Evolutionary conservation across 2,329 filamentous ascomycete species (phyloP).

Genomic region (Aspergillus alliaceus): DNA sequence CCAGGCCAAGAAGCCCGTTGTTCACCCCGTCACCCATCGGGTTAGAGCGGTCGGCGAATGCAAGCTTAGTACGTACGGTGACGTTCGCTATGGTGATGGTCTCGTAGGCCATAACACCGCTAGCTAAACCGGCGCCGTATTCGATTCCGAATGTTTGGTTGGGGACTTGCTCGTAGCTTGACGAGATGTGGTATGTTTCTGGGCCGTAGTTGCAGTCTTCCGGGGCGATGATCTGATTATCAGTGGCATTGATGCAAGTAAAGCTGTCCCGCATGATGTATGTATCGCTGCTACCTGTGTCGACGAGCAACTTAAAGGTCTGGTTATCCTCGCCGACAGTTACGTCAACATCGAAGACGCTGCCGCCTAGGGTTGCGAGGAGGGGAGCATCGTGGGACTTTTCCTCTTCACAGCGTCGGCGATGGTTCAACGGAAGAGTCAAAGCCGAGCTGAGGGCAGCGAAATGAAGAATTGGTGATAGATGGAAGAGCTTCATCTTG

Average conservation of each 20-base stretch:
- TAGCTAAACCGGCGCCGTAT: constrained; percentile 26
- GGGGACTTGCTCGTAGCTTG: constrained; percentile 17
- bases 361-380: constrained; percentile 16
- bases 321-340: constrained; percentile 25
- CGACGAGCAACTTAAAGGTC: constrained; percentile 41
- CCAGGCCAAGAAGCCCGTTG: constrained; percentile 53
- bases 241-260: constrained; percentile 31
- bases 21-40: constrained; percentile 48
- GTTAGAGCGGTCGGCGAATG: constrained; percentile 44
- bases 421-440: neutral
- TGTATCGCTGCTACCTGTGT: constrained; percentile 51
- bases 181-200: constrained; percentile 24
- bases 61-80: constrained; percentile 44
- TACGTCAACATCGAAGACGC: constrained; percentile 20
- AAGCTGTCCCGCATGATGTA: constrained; percentile 43
- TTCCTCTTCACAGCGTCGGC: neutral
- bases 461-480: neutral
- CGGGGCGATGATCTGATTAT: neutral
- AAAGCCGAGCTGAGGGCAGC: neutral
- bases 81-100: constrained; percentile 24
- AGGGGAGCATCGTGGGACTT: constrained; percentile 5
- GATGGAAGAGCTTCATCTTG: neutral
- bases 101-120: constrained; percentile 25
- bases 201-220: constrained; percentile 20
- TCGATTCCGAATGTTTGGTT: constrained; percentile 22